Evolutionary conservation across 2,329 filamentous ascomycete species (phyloP), one percentile per base, ranked within the genome.

Genomic region (Mollisiaceae sp.): DNA sequence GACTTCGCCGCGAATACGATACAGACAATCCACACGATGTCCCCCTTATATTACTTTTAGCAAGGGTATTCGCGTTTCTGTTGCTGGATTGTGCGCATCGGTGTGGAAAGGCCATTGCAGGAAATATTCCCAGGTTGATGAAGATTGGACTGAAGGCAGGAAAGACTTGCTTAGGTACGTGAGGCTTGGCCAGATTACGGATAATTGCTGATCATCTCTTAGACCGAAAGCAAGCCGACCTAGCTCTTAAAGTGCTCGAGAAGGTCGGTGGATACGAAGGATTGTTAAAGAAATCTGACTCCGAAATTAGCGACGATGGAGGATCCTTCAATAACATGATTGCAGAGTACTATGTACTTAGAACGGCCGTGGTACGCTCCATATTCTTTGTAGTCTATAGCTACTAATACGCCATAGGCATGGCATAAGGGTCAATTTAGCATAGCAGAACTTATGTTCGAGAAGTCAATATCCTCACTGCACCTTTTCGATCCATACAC

Each of bases 371-470:
- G 77, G 92, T 93, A 78, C 47, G 66, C 38, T 36, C 8, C 15
- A 27, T 47, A 8, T 39, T 38, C 24, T 47, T 22, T 15, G 59
- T 8, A 24, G 24, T 4, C 12, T 3, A 82, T 14, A 27, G 60
- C 59, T 43, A 67, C 61, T 60, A 50, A 70, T n/a, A 65, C 65
- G 12, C n/a, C 32, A 15, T 59, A 94, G 92, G 85, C 89, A 36
- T 97, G 90, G 88, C 87, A 88, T 71, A 89, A 93, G 73, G 82
- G 86, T 47, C 86, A 89, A 47, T 81, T 91, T 15, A 91, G 94
- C 64, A 85, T 93, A 57, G 91, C 92, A 35, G 92, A 97, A 62
- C 87, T 92, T 76, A 87, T 95, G 82, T 94, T 90, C 76, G 78
- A 77, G 41, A 91, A 91, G 71, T 78, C 86, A 1, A 78, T 79